Evolutionary conservation across 805 yeast species (phyloP), one percentile per base, ranked within the genome.

Genomic region (Yamadazyma laniorum): DNA sequence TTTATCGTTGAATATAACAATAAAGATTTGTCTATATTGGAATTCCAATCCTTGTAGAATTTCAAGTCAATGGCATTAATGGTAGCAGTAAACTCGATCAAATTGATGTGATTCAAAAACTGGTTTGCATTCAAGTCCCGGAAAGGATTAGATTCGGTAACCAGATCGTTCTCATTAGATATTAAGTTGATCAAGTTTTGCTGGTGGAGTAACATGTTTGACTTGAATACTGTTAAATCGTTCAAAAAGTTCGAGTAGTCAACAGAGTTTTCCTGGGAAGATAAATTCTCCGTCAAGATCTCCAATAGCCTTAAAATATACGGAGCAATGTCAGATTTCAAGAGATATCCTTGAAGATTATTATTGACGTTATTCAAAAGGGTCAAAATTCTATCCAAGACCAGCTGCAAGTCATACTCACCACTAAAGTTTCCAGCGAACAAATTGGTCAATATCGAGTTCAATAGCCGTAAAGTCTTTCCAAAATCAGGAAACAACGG

Each of bases 1-100:
- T 51, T 50, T 40, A 76, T 51, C 38, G 77, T 62, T 44, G 78
- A 51, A 67, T 63, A 80, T 45, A 83, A 79, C 26, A 89, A 67
- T 40, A 90, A 67, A 0, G 95, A 83, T 41, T 82, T 79, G 61
- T 91, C 98, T 11, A 67, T 61, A 44, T 82, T 74, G 3, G 96
- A 89, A 39, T 85, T 81, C 97, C 97, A 91, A 2, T 61, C 52
- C 14, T 60, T 61, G 58, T 77, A 79, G 51, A 84, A 85, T 35
- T 72, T 73, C 40, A 81, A 63, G 55, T 85, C 87, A 41, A 89
- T 81, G 15, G 68, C 63, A 46, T 81, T 80, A 28, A 91, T 74
- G 48, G 82, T 82, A 9, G 66, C 56, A 0, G 91, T 85, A 27
- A 90, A 61, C 5, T 67, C 65, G 3, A 74, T 66, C 13, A 79